Conservation (phyloP, 805 yeast species). For the Maudiozyma barnettii region DNA sequence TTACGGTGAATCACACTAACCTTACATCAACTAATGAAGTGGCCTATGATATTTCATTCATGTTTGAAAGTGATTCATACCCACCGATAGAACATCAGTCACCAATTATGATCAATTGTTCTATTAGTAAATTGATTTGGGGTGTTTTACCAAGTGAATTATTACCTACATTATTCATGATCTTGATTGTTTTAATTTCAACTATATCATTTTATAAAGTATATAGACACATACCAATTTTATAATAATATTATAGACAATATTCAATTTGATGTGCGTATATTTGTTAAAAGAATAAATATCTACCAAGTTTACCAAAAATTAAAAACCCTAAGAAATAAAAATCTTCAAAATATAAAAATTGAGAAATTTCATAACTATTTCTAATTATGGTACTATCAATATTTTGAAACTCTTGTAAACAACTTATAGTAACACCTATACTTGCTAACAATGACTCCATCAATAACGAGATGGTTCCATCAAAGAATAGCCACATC, state of each 20-base stretch:
- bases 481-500: constrained; percentile 61
- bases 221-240: no score
- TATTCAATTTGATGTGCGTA: no score
- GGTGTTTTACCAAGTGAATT: neutral
- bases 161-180: neutral
- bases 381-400: constrained; percentile 7
- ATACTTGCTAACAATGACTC: constrained; percentile 34
- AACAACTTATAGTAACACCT: constrained; percentile 20
- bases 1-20: no score
- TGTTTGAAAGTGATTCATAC: no score
- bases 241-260: no score
- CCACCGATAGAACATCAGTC: no score
- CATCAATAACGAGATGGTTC: constrained; percentile 44
- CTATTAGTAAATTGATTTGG: neutral
- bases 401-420: constrained; percentile 11
- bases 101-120: neutral
- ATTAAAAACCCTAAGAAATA: constrained; percentile 56
- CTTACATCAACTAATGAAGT: no score
- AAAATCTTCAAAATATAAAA: constrained; percentile 35
- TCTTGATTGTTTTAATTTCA: neutral
- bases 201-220: neutral
- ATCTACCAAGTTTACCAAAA: constrained; percentile 63
- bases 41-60: no score
- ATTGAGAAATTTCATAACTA: constrained; percentile 6
- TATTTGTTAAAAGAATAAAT: constrained; percentile 30